Evolutionary conservation across 2,329 filamentous ascomycete species (phyloP).

Genomic region (Elsinoe batatas): DNA sequence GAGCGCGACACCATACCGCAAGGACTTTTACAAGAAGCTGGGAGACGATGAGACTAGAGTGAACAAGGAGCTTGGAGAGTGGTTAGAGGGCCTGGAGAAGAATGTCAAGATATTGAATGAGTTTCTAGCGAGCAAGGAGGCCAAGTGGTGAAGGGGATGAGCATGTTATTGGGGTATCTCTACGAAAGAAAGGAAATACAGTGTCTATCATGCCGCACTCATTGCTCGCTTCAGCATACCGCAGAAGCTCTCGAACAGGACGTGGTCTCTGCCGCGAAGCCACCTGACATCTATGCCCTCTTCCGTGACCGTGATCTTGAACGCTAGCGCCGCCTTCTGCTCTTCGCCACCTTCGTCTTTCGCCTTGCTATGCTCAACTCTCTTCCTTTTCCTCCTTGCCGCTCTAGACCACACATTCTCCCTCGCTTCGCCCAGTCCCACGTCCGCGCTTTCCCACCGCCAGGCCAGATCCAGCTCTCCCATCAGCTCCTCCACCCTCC

Average conservation of each 20-base stretch:
- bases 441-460: slow-evolving; percentile 47
- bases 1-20: slow-evolving; percentile 84
- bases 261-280: slow-evolving; percentile 63
- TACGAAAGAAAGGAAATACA: neutral
- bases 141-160: slow-evolving; percentile 24
- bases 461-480: slow-evolving; percentile 51
- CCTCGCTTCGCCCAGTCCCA: slow-evolving; percentile 53
- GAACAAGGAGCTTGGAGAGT: slow-evolving; percentile 52
- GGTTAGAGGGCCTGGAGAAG: slow-evolving; percentile 69
- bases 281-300: slow-evolving; percentile 48
- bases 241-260: slow-evolving; percentile 78
- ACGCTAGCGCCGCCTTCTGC: slow-evolving; percentile 30
- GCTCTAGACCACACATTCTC: slow-evolving; percentile 70
- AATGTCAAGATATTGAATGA: slow-evolving; percentile 64
- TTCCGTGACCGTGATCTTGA: slow-evolving; percentile 31
- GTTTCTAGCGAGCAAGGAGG: slow-evolving; percentile 48
- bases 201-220: slow-evolving; percentile 3
- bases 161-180: neutral
- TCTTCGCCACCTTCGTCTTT: slow-evolving; percentile 24
- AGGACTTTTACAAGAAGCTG: slow-evolving; percentile 86
- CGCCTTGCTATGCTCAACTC: slow-evolving; percentile 13
- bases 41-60: slow-evolving; percentile 58
- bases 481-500: slow-evolving; percentile 41
- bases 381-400: slow-evolving; percentile 52
- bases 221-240: slow-evolving; percentile 57